Conservation (phyloP, 495 filamentous ascomycete genomes). For the Lichenothelia convexa region DNA sequence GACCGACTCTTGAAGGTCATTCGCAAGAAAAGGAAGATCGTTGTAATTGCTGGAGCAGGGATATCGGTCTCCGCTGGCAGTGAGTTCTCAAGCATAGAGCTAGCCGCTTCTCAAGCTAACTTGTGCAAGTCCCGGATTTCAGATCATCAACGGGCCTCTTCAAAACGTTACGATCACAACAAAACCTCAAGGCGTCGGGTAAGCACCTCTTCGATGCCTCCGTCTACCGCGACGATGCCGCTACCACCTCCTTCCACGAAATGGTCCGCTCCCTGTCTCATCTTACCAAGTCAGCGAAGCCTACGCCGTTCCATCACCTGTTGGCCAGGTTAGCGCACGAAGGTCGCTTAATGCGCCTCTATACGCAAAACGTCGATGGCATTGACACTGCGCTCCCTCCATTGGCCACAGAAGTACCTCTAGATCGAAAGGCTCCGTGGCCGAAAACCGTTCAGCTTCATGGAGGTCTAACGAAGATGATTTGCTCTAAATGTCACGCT, state of each 20-base stretch:
- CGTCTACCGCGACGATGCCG: slow-evolving; percentile 77
- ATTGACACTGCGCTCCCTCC: slow-evolving; percentile 76
- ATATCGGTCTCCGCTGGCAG: slow-evolving; percentile 93
- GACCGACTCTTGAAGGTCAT: slow-evolving; percentile 56
- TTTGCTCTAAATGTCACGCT: slow-evolving; percentile 77
- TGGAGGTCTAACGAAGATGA: slow-evolving; percentile 86
- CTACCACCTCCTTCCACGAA: slow-evolving; percentile 78
- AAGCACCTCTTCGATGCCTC: slow-evolving; percentile 96
- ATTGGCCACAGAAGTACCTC: slow-evolving; percentile 56
- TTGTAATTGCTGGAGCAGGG: slow-evolving; percentile 88
- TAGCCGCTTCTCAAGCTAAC: slow-evolving; percentile 4
- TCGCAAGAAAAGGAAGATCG: slow-evolving; percentile 81
- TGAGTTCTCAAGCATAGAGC: slow-evolving; percentile 32
- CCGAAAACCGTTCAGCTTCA: slow-evolving; percentile 86
- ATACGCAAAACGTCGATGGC: slow-evolving; percentile 91
- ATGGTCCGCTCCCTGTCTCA: slow-evolving; percentile 83
- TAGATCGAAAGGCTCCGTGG: slow-evolving; percentile 69
- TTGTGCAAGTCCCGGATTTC: slow-evolving; percentile 71
- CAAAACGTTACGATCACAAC: slow-evolving; percentile 58
- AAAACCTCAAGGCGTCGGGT: slow-evolving; percentile 81
- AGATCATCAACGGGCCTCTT: slow-evolving; percentile 82
- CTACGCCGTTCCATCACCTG: slow-evolving; percentile 85
- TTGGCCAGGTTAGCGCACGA: slow-evolving; percentile 79
- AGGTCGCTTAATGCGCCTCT: slow-evolving; percentile 75
- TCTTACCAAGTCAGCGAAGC: slow-evolving; percentile 51